phyloP scores from a whole-genome alignment of 352 stramenopile species.

The Pythium coloratum region DNA sequence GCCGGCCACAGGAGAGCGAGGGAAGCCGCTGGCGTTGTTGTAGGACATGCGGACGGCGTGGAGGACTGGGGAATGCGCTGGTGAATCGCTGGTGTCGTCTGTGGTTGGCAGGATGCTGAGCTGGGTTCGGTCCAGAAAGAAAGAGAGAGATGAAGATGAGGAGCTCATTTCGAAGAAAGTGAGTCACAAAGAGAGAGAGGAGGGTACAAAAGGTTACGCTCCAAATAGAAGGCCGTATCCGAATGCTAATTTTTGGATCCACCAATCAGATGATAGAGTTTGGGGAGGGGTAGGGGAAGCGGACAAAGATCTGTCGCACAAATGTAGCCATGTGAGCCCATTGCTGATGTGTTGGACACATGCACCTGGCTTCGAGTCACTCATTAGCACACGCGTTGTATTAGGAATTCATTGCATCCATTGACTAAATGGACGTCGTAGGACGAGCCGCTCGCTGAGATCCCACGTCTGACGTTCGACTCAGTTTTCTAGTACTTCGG shows the following conservation, averaged over 20 bases:
- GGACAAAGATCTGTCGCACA: not conserved
- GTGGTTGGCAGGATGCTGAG: too few relatives aligned
- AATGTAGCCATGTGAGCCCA: slow-evolving; percentile 23
- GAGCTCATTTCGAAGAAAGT: not conserved
- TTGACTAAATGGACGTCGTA: not conserved
- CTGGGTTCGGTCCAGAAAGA: not conserved
- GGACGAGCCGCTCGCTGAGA: not conserved
- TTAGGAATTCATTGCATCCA: not conserved
- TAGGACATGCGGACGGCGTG: slow-evolving; percentile 9
- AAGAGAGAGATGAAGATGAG: not conserved
- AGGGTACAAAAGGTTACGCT: slow-evolving; percentile 5
- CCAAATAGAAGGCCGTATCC: not conserved
- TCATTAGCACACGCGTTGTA: not conserved
- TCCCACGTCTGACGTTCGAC: not conserved
- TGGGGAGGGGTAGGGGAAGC: slow-evolving; percentile 14
- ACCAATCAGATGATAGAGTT: slow-evolving; percentile 9
- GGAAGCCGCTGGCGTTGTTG: slow-evolving; percentile 19
- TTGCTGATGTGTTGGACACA: slow-evolving; percentile 14
- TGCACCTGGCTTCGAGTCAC: not conserved
- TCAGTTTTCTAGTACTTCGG: not conserved
- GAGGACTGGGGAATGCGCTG: not conserved
- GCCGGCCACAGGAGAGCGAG: slow-evolving; percentile 19
- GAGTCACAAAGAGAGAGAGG: not conserved
- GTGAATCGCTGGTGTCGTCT: not conserved
- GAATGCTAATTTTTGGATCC: not conserved